A percentile compares a stretch with the other conserved stretches of the same genome.
These are phyloP conservation scores for Arthromyces matolae DNA, from an alignment of 768 basidiomycete species.

Conservation along the genomic window DNA sequence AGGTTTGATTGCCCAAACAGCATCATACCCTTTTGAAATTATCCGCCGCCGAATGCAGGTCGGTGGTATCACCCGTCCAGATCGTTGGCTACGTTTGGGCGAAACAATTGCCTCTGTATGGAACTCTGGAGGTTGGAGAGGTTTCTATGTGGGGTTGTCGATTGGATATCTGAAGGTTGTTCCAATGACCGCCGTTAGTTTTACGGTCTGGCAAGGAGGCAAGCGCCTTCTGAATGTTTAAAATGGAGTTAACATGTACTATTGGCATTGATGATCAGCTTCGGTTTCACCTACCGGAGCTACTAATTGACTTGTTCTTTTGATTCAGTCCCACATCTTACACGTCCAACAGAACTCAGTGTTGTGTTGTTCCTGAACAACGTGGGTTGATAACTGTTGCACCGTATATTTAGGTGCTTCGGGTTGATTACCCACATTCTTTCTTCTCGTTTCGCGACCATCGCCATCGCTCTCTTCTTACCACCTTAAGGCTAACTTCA, in stretches of 20 bases:
- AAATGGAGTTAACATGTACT: conserved; percentile 16
- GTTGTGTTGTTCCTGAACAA: conserved; percentile 15
- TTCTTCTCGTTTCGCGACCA: neutral
- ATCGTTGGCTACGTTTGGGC: conserved; percentile 72
- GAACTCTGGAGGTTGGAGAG: conserved; percentile 67
- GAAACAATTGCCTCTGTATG: conserved; percentile 76
- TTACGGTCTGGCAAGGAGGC: conserved; percentile 83
- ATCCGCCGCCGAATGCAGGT: conserved; percentile 93
- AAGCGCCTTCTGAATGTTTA: conserved; percentile 53
- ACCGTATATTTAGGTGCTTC: conserved; percentile 6
- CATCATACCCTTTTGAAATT: conserved; percentile 93
- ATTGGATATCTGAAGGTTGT: conserved; percentile 94
- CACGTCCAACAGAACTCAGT: conserved; percentile 1
- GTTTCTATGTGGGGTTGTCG: conserved; percentile 87
- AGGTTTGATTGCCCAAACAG: conserved; percentile 82
- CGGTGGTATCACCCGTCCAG: conserved; percentile 76
- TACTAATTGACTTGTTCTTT: conserved; percentile 1
- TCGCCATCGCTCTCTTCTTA: too few species aligned
- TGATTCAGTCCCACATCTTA: conserved; percentile 8
- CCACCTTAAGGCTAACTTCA: too few species aligned
- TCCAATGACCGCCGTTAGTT: conserved; percentile 94
- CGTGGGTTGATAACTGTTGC: conserved; percentile 8
- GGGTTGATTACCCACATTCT: neutral
- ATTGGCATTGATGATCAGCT: conserved; percentile 15
- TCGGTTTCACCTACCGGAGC: conserved; percentile 6